Evolutionary conservation across 306 rosid genomes (phyloP).

Genomic region (Astragalus glycyphyllos): DNA sequence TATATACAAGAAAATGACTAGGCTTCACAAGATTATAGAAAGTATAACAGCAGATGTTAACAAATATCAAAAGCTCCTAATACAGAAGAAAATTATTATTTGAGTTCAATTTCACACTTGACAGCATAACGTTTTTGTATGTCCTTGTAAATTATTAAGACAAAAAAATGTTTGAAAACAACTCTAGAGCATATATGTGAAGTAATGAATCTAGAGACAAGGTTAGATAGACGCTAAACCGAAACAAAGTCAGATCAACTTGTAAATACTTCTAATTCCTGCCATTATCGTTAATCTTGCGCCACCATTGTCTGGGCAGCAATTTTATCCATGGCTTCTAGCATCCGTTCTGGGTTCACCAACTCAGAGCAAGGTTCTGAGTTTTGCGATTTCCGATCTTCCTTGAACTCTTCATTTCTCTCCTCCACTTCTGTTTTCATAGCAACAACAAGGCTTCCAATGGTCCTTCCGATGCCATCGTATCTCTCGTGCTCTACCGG

Average conservation of each 20-base stretch:
- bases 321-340: too few relatives aligned
- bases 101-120: constrained; percentile 18
- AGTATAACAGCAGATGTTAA: neutral
- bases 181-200: constrained; percentile 10
- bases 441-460: too few relatives aligned
- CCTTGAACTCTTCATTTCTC: too few relatives aligned
- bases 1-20: too few relatives aligned
- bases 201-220: constrained; percentile 3
- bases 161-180: neutral
- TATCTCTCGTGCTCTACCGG: too few relatives aligned
- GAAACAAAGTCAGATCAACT: constrained; percentile 21
- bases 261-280: constrained; percentile 4
- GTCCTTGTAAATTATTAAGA: neutral
- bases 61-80: constrained; percentile 5
- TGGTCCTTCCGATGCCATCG: too few relatives aligned
- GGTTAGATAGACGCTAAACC: constrained; percentile 8
- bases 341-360: too few relatives aligned
- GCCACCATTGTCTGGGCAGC: neutral
- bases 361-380: too few relatives aligned
- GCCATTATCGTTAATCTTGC: neutral
- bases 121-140: constrained; percentile 5
- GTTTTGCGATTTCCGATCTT: neutral
- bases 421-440: too few relatives aligned
- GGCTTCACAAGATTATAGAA: too few relatives aligned
- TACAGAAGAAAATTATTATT: constrained; percentile 1